phyloP scores from a whole-genome alignment of 495 filamentous ascomycete genomes.

The Aspergillus indologenus region DNA sequence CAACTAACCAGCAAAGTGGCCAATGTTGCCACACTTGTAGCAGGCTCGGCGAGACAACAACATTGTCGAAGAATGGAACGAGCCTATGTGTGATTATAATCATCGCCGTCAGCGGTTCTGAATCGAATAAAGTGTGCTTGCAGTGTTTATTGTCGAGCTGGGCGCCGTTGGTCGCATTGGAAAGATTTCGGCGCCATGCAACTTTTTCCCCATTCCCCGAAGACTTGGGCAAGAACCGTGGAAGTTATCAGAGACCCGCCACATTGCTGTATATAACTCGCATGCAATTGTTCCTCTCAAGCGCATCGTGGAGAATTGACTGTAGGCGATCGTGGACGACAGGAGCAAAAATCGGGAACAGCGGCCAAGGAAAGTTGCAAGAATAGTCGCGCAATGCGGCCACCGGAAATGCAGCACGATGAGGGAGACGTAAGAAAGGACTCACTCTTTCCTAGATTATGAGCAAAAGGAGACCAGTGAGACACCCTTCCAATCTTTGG shows the following conservation, averaged over 20 bases:
- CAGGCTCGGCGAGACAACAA: slow-evolving; percentile 96
- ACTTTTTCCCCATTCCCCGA: not conserved
- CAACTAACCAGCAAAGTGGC: slow-evolving; percentile 83
- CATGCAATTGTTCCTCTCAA: not conserved
- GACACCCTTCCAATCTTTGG: slow-evolving; percentile 21
- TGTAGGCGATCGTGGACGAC: not conserved
- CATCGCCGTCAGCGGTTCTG: slow-evolving; percentile 19
- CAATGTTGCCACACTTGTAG: slow-evolving; percentile 99
- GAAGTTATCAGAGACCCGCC: not conserved
- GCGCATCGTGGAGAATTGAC: not conserved
- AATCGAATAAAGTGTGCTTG: slow-evolving; percentile 4
- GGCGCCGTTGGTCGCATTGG: not conserved
- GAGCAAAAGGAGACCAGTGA: not conserved
- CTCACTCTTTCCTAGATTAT: slow-evolving; percentile 31
- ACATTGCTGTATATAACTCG: not conserved
- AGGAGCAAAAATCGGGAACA: not conserved
- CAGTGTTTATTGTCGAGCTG: not conserved
- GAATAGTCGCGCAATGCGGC: slow-evolving; percentile 7
- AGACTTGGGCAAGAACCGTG: not conserved
- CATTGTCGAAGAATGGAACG: slow-evolving; percentile 59
- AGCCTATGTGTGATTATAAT: slow-evolving; percentile 6
- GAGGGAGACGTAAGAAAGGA: slow-evolving; percentile 16
- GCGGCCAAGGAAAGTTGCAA: not conserved
- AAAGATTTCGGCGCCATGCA: not conserved
- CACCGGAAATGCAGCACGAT: slow-evolving; percentile 8